phyloP scores from a whole-genome alignment of 176 grass and related monocot species.

The Eleusine coracana region DNA sequence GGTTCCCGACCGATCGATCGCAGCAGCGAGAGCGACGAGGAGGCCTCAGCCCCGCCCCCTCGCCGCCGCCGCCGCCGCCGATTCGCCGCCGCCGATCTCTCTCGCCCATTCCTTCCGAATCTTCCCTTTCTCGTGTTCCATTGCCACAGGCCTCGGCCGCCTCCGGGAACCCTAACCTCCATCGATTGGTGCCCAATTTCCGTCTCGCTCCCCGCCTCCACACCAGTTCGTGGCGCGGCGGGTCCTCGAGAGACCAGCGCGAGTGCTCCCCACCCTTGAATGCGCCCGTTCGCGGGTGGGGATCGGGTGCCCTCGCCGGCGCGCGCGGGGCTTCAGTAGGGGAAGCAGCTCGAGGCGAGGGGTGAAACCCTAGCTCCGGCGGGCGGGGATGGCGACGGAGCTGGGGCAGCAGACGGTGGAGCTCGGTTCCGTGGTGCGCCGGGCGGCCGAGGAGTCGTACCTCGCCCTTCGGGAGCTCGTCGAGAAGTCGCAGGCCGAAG shows the following conservation, averaged over 20 bases:
- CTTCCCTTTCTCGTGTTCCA: background rate
- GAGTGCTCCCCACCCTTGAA: background rate
- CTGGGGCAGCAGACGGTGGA: constrained; percentile 91
- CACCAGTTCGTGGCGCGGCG: background rate
- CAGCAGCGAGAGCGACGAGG: constrained; percentile 11
- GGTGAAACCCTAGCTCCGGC: constrained; percentile 53
- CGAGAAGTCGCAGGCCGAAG: constrained; percentile 67
- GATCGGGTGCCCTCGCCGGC: background rate
- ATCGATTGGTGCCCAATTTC: background rate
- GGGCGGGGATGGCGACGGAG: constrained; percentile 58
- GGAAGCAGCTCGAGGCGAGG: background rate
- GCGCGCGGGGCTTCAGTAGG: background rate
- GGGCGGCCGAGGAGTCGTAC: constrained; percentile 90
- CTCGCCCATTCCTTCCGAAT: background rate
- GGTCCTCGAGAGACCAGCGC: background rate
- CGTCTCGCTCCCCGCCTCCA: background rate
- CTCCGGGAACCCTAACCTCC: background rate
- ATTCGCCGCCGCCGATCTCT: constrained; percentile 14
- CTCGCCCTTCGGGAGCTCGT: constrained; percentile 93
- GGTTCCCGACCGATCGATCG: constrained; percentile 38
- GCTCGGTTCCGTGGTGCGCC: constrained; percentile 77
- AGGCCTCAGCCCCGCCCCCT: constrained; percentile 9
- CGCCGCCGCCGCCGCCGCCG: constrained; percentile 24
- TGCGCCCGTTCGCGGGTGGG: constrained; percentile 13
- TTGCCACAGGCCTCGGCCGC: background rate